A percentile compares a stretch with the other conserved stretches of the same genome.
Conservation (phyloP, 257 asterid genomes). For the Solanum piurae region DNA sequence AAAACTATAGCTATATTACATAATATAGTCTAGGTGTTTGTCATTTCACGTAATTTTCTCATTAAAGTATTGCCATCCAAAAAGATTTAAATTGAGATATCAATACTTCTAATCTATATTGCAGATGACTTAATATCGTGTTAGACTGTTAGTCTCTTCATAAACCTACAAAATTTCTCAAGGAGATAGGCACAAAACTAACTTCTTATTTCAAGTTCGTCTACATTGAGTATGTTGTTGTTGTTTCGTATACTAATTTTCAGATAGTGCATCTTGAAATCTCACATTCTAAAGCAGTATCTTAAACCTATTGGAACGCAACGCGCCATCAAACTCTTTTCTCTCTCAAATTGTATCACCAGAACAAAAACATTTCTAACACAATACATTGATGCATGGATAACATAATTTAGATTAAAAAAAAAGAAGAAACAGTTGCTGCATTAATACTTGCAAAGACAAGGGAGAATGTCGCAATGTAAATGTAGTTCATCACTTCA, state of each 20-base stretch:
- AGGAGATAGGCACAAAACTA: neutral
- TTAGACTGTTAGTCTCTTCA: no score
- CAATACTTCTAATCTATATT: neutral
- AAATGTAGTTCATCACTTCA: neutral
- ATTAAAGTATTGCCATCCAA: neutral
- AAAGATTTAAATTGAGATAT: no score
- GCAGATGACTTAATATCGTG: neutral
- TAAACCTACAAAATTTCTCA: neutral
- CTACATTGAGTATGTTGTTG: neutral
- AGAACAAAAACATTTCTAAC: neutral
- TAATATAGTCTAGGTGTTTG: no score
- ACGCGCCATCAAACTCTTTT: neutral
- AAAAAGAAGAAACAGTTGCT: neutral
- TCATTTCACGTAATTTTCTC: no score
- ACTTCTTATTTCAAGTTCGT: neutral
- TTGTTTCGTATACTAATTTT: neutral
- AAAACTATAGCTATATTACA: no score
- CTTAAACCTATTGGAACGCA: neutral
- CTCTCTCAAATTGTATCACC: neutral
- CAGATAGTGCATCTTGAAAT: neutral
- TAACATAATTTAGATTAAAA: neutral
- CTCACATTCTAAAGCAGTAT: neutral
- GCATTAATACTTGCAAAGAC: neutral
- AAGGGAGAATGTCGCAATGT: neutral
- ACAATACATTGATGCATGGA: neutral